Conservation (phyloP, 179 eudicot genomes). For the Camellia oleifera region DNA sequence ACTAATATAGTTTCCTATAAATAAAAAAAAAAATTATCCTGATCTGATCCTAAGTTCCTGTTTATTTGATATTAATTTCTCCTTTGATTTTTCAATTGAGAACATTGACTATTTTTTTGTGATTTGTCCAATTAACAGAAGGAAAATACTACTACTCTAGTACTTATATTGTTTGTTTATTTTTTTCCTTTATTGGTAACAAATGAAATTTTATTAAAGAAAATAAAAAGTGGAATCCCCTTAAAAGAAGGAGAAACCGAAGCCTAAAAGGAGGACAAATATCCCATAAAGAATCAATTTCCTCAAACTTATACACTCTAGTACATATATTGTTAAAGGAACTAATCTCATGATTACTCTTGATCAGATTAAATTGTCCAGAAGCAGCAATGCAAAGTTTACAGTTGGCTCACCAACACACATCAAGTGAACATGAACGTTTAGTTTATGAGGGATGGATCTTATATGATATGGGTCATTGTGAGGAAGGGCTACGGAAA, state of each 20-base stretch:
- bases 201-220: too few relatives aligned
- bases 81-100: conserved; percentile 1
- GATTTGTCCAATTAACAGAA: neutral
- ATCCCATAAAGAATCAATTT: too few relatives aligned
- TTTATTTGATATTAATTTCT: neutral
- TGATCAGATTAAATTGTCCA: conserved; percentile 85
- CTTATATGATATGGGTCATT: conserved; percentile 91
- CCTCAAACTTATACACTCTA: too few relatives aligned
- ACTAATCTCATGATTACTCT: conserved; percentile 12
- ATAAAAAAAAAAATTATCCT: neutral
- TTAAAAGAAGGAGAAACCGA: too few relatives aligned
- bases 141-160: too few relatives aligned
- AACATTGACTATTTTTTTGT: neutral
- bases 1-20: neutral
- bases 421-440: conserved; percentile 80
- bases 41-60: neutral
- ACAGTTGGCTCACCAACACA: conserved; percentile 87
- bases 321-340: neutral
- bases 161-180: too few relatives aligned
- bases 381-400: conserved; percentile 98
- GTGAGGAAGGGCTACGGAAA: conserved; percentile 86
- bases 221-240: too few relatives aligned
- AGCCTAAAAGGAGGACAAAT: too few relatives aligned
- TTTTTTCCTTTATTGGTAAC: too few relatives aligned
- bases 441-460: conserved; percentile 99